Evolutionary conservation across 2,329 filamentous ascomycete genomes (phyloP), one percentile per base, ranked within the genome.

Genomic region (Fusarium bactridioides): DNA sequence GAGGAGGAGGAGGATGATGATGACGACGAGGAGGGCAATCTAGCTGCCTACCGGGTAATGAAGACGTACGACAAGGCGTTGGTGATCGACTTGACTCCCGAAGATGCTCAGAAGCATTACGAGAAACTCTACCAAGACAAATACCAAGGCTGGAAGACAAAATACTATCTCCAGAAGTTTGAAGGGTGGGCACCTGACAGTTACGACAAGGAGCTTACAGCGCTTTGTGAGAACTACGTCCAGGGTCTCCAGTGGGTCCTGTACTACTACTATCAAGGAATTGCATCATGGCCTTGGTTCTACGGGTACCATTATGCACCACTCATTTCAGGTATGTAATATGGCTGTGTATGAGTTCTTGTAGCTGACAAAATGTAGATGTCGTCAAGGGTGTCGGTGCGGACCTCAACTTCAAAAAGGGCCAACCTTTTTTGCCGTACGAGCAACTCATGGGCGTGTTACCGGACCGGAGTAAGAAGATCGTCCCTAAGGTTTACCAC

Each of bases 261-360:
- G 55, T 98, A 92, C 82, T 99, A 99, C 85, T 99, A 99, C 83
- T 99, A 99, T 83, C 92, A 92, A 60, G 96, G 96, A 70, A 96
- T 99, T 67, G 96, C 94, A 21, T 98, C 95, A 18, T 99, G 96
- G 96, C 94, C 96, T 19, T 99, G 96, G 96, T 99, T 93, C 83
- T 99, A 98, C 82, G 87, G 88, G 68, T 99, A 97, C 82, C 97
- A 99, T 83, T 99, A 99, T 82, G 93, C 97, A 15, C 96, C 96
- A 3, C 94, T 98, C 89, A 99, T 98, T 64, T 97, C 94, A 73
- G 91, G 91, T 92, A 83, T 78, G 81, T 54, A 66, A 27, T 23
- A 21, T 33, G 11, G 33, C 11, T 18, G 27, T 44, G 69, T 27
- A 37, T 19, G n/a, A 25, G 23, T 19, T 11, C 25, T 33, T 31